Percentiles rank a stretch among this genome's conserved stretches.
phyloP scores from a whole-genome alignment of 2,329 filamentous ascomycete species.

The Hypoxylon sp. region DNA sequence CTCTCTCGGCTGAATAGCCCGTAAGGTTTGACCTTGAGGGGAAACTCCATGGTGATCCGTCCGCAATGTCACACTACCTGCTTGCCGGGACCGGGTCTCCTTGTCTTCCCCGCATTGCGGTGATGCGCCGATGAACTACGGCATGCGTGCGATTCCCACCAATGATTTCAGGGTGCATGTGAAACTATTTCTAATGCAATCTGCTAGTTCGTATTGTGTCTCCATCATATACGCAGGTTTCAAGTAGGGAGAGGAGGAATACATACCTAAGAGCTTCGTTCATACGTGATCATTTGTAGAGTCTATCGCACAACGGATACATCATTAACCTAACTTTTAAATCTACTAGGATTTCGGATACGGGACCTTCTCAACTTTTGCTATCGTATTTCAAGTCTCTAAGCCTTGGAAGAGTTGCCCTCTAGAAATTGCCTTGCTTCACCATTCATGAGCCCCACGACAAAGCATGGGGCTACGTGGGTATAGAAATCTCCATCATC shows the following conservation, averaged over 20 bases:
- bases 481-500: background rate
- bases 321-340: background rate
- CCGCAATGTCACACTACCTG: slow-evolving; percentile 31
- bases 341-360: background rate
- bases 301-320: background rate
- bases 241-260: background rate
- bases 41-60: slow-evolving; percentile 8
- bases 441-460: slow-evolving; percentile 15
- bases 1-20: slow-evolving; percentile 35
- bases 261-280: background rate
- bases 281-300: background rate
- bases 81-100: slow-evolving; percentile 9
- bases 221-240: background rate
- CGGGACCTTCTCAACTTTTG: background rate
- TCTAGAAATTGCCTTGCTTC: slow-evolving; percentile 4
- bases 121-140: background rate
- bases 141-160: background rate
- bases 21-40: slow-evolving; percentile 16
- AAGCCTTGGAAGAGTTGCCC: background rate
- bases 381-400: slow-evolving; percentile 14
- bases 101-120: slow-evolving; percentile 28
- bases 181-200: background rate
- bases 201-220: background rate
- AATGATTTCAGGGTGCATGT: background rate
- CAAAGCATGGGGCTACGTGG: slow-evolving; percentile 12